Conservation (phyloP, 345 rosid genomes). For the Ailanthus altissimus region DNA sequence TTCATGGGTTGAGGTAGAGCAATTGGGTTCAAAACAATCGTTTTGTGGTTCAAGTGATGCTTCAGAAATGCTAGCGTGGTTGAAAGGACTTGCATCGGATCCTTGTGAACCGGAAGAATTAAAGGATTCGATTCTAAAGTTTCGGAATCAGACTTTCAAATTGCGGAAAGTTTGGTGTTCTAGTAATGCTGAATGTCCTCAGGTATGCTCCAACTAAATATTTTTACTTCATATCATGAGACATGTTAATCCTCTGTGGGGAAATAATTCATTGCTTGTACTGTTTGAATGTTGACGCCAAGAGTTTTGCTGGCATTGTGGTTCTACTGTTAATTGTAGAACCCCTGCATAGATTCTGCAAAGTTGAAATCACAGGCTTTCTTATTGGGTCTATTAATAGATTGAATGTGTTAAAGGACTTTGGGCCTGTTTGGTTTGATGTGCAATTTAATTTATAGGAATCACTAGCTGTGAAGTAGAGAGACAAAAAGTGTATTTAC, state of each 20-base stretch:
- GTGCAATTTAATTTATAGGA: too few relatives aligned
- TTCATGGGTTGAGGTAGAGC: background rate
- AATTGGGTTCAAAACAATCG: background rate
- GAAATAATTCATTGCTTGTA: background rate
- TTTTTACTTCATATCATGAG: background rate
- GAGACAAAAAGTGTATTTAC: too few relatives aligned
- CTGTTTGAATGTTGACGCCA: background rate
- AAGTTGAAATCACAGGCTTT: background rate
- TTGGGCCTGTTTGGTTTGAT: too few relatives aligned
- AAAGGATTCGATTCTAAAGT: background rate
- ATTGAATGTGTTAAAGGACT: background rate
- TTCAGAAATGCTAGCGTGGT: slow-evolving; percentile 20
- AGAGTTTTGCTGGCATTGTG: background rate
- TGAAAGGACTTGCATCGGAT: slow-evolving; percentile 29
- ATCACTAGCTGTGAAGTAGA: too few relatives aligned
- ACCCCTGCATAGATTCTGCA: background rate
- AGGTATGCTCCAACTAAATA: slow-evolving; percentile 12
- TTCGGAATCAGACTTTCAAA: slow-evolving; percentile 16
- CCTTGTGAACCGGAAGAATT: slow-evolving; percentile 1
- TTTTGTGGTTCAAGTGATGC: background rate
- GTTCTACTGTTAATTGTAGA: background rate
- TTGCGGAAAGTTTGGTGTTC: slow-evolving; percentile 14
- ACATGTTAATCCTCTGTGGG: background rate
- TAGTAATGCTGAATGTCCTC: background rate
- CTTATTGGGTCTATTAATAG: background rate